Base-by-base conservation (phyloP, 2,329 filamentous ascomycete species). In the Neonectria neomacrospora region DNA sequence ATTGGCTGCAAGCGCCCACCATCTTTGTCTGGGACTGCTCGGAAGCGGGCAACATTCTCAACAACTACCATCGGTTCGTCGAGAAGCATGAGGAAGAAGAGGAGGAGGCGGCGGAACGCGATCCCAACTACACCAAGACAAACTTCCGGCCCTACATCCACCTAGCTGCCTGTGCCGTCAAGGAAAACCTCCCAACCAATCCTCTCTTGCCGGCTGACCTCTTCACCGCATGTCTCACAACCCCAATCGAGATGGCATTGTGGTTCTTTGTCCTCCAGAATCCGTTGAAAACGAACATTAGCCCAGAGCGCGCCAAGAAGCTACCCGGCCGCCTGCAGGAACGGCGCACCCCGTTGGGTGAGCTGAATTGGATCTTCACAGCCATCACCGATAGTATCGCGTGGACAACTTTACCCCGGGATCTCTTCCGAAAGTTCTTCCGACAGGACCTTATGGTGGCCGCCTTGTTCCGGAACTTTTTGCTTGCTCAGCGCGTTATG, bases 311-410 rank as follows among this genome's bases (percentile, higher is more conserved):
- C 71, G 94, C 95, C 44, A 91, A 93, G 77, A 92, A 93, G 73
- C 91, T 99, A 18, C 94, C 95, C 3, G 96, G 96, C 34, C 90
- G 94, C 66, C 86, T 98, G 44, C 95, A 97, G 75, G 96, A 99
- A 79, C 88, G 96, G 64, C 87, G 96, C 74, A 98, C 96, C 53
- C 96, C 96, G 9, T 85, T 99, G 34, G 96, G 96, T 66, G 96
- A 99, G 80, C 83, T 99, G 14, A 99, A 99, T 75, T 99, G 96
- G 96, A 99, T 99, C 37, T 98, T 99, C 75, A 99, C 96, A 1
- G 96, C 96, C 58, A 98, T 99, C 68, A 99, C 96, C 0, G 96
- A 99, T 76, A 98, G 95, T 1, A 99, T 99, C 73, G 96, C 96
- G 0, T 99, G 96, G 96, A 98, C 97, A 32, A 96, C 93, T 5